Evolutionary conservation across 306 rosid species (phyloP), one percentile per base, ranked within the genome.

Genomic region (Cucurbita pepo): DNA sequence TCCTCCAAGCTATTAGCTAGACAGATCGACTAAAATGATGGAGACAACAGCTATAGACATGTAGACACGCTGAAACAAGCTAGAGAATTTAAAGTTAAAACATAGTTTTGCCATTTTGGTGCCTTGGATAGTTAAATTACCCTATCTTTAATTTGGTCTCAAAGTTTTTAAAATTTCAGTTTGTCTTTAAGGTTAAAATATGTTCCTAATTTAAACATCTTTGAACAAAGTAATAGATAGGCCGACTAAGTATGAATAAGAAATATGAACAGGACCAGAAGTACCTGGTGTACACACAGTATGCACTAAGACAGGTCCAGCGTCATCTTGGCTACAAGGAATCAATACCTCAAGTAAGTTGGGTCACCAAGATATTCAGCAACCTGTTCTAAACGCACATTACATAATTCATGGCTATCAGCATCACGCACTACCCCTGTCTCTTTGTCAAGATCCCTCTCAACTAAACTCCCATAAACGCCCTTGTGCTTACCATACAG

Each of bases 331-430:
- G 19, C 21, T 47, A 47, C 47, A 61, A 50, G 25, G 67, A 75
- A 79, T 90, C 88, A 93, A 81, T 88, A 89, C 41, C 96, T 96
- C 60, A 93, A 77, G 53, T 84, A 76, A 76, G 87, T 87, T 16
- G 97, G 38, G 44, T 93, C 97, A 56, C 98, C 98, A 1, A 85
- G 73, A 59, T 78, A 93, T 80, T 93, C 97, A 2, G 98, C 97
- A 77, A 93, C 83, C 61, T 93, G 91, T 69, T 87, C 92, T 34
- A 93, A 85, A 36, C 60, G 79, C 79, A 93, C 94, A 74, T 75
- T 82, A 53, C 83, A 82, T 79, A 87, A 75, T 37, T 76, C 85
- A 57, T 90, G 97, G 55, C 87, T 84, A 78, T 93, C 96, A 12
- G 87, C 91, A 85, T 93, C 98, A 77, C 76, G 80, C 43, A 90